Percentiles rank a stretch among this genome's conserved stretches.
Conservation (phyloP, 23 red algal species). For the Rhodosorus marinus region DNA sequence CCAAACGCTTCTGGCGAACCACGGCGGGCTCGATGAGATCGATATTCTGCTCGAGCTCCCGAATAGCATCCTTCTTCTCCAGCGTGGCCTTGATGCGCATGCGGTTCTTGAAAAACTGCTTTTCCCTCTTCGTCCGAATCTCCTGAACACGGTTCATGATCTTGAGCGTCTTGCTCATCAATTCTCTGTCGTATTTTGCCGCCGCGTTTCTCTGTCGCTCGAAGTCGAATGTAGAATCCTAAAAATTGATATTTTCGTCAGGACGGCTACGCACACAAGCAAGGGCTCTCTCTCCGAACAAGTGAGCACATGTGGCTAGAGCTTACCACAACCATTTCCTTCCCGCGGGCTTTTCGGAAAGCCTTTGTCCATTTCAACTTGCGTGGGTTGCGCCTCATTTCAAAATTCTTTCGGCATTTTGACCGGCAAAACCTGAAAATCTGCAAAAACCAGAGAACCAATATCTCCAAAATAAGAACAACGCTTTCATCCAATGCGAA, state of each 20-base stretch:
- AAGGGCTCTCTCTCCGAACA: not conserved
- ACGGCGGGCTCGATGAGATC: slow-evolving; percentile 43
- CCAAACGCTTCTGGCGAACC: slow-evolving; percentile 9
- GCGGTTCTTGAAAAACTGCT: slow-evolving; percentile 32
- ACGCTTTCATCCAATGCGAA: no score
- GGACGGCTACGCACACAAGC: not conserved
- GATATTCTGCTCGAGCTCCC: slow-evolving; percentile 39
- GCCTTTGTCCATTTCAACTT: slow-evolving; percentile 96
- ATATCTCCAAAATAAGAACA: no score
- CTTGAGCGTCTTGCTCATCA: slow-evolving; percentile 47
- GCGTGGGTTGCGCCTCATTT: slow-evolving; percentile 75
- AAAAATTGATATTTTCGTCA: no score
- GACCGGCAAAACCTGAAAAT: slow-evolving; percentile 82
- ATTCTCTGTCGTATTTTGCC: slow-evolving; percentile 68
- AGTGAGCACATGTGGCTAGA: not conserved
- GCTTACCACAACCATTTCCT: slow-evolving; percentile 85
- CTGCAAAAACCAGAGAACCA: no score
- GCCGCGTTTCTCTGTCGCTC: slow-evolving; percentile 50
- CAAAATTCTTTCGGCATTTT: slow-evolving; percentile 80
- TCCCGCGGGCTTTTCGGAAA: slow-evolving; percentile 62
- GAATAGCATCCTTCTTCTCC: slow-evolving; percentile 31
- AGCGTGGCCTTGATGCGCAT: slow-evolving; percentile 52
- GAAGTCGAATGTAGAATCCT: slow-evolving; percentile 75
- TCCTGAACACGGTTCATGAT: slow-evolving; percentile 57
- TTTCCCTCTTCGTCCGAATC: slow-evolving; percentile 18